These are phyloP conservation scores for Zymoseptoria ardabiliae DNA, from an alignment of 2,329 filamentous ascomycete genomes.

Conservation along the genomic window DNA sequence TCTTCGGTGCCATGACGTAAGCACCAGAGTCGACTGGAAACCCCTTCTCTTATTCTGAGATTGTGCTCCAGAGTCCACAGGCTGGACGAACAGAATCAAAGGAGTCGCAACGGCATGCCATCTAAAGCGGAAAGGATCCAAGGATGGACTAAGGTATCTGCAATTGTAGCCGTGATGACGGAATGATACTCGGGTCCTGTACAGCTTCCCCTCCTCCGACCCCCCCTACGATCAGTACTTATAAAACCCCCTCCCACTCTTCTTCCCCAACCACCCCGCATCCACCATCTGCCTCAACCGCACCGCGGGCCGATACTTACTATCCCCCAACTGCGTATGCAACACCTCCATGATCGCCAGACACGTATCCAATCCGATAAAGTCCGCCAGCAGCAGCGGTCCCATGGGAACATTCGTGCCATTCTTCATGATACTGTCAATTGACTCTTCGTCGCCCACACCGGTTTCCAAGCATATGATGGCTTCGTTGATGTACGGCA, in stretches of 20 bases:
- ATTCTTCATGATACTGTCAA: conserved; percentile 98
- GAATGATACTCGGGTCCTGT: neutral
- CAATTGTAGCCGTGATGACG: too few species aligned
- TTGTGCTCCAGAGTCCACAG: too few species aligned
- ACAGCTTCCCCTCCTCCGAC: neutral
- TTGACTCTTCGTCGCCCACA: conserved; percentile 80
- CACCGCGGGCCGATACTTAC: conserved; percentile 87
- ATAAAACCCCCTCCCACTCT: conserved; percentile 93
- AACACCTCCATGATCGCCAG: conserved; percentile 95
- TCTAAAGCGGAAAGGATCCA: too few species aligned
- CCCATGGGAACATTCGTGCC: conserved; percentile 99
- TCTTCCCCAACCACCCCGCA: conserved; percentile 96
- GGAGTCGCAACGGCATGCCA: too few species aligned
- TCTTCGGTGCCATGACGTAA: too few species aligned
- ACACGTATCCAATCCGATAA: conserved; percentile 95
- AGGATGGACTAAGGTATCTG: too few species aligned
- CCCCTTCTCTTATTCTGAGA: too few species aligned
- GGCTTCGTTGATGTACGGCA: conserved; percentile 99
- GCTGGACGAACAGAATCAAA: too few species aligned
- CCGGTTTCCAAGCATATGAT: conserved; percentile 93
- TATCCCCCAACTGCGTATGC: conserved; percentile 84
- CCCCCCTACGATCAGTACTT: conserved; percentile 55
- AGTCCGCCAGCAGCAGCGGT: conserved; percentile 85
- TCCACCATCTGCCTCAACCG: conserved; percentile 92
- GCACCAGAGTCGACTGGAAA: too few species aligned